Evolutionary conservation across 2,329 filamentous ascomycete species (phyloP).

Genomic region (Pseudogymnoascus sp.): DNA sequence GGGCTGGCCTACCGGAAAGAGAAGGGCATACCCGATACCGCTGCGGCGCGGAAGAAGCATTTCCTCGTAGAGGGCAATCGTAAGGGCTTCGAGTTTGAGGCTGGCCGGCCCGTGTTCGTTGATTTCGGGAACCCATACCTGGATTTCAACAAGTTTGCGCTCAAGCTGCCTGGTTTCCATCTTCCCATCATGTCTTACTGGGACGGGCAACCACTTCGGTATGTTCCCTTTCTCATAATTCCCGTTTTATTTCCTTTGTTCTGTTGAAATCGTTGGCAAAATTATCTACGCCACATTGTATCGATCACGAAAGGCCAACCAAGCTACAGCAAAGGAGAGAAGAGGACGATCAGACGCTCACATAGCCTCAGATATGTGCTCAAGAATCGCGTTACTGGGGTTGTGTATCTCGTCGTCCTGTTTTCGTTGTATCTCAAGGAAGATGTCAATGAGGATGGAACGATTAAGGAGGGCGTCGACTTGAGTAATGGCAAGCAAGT

Average conservation of each 20-base stretch:
- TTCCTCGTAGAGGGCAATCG: conserved; percentile 42
- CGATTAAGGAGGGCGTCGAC: conserved; percentile 35
- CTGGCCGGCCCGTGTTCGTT: conserved; percentile 42
- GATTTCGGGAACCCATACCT: conserved; percentile 89
- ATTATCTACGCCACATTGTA: neutral
- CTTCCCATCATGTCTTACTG: conserved; percentile 68
- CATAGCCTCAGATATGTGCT: conserved; percentile 87
- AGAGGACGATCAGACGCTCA: conserved; percentile 47
- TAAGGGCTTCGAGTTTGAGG: conserved; percentile 46
- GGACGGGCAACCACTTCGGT: conserved; percentile 72
- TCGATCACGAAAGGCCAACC: conserved; percentile 6
- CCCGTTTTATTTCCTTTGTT: neutral
- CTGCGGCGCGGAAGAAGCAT: conserved; percentile 51
- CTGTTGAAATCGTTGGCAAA: neutral
- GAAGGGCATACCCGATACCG: conserved; percentile 42
- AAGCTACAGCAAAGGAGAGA: conserved; percentile 21
- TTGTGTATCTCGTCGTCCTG: conserved; percentile 71
- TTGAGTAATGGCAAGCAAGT: conserved; percentile 19
- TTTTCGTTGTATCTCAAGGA: conserved; percentile 70
- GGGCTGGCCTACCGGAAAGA: conserved; percentile 38
- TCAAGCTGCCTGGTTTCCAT: conserved; percentile 64
- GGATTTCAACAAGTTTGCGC: conserved; percentile 71
- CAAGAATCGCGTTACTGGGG: conserved; percentile 65
- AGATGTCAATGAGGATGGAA: conserved; percentile 51
- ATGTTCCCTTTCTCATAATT: conserved; percentile 28